These are phyloP conservation scores for Ceratocystis variospora DNA, from an alignment of 2,329 filamentous ascomycete genomes.

Conservation along the genomic window DNA sequence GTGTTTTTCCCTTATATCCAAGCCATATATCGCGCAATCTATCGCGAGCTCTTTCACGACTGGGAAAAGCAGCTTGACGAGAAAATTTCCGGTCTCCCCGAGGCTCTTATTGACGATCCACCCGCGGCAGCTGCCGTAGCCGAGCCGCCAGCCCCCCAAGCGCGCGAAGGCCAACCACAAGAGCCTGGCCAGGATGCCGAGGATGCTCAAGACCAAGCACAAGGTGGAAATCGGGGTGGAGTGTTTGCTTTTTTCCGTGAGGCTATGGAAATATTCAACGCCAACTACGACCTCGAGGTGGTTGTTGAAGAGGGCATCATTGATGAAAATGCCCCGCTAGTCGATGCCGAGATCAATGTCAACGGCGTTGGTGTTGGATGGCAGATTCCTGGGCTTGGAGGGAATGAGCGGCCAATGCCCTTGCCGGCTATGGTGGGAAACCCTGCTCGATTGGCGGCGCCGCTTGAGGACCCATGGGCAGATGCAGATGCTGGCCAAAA, in stretches of 20 bases:
- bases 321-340: constrained; percentile 25
- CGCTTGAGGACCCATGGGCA: neutral
- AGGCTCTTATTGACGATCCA: constrained; percentile 22
- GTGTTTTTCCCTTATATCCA: constrained; percentile 36
- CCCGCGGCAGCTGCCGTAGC: neutral
- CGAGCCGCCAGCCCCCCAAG: neutral
- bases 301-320: constrained; percentile 21
- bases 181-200: neutral
- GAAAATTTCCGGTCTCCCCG: constrained; percentile 30
- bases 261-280: constrained; percentile 7
- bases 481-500: neutral
- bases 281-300: constrained; percentile 19
- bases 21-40: constrained; percentile 34
- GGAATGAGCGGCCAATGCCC: neutral
- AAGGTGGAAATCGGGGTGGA: constrained; percentile 22
- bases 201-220: constrained; percentile 20
- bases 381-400: constrained; percentile 1
- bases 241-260: constrained; percentile 6
- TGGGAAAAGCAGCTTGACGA: constrained; percentile 38
- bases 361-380: constrained; percentile 5
- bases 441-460: neutral
- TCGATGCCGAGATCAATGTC: constrained; percentile 14
- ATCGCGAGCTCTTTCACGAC: constrained; percentile 33
- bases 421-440: neutral
- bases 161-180: neutral